phyloP scores from a whole-genome alignment of 306 rosid genomes.

The Acacia melanoxylon region DNA sequence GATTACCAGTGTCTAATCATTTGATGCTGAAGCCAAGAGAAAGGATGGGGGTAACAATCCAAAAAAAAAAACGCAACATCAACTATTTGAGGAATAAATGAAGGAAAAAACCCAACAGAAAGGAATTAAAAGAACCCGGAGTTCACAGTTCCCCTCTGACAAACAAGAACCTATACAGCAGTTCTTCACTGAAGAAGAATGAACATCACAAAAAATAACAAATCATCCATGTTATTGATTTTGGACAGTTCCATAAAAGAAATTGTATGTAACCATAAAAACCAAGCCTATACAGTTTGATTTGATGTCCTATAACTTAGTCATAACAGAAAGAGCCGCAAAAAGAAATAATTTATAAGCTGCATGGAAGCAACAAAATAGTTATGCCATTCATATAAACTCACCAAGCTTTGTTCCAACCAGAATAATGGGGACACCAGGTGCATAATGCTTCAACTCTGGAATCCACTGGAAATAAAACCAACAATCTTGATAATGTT shows the following conservation, averaged over 20 bases:
- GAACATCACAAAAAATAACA: slow-evolving; percentile 9
- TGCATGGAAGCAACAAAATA: slow-evolving; percentile 11
- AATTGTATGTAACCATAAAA: slow-evolving; percentile 12
- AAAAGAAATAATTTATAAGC: slow-evolving; percentile 1
- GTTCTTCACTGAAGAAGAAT: slow-evolving; percentile 1
- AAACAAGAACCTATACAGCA: background rate
- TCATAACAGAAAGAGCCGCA: background rate
- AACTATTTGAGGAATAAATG: slow-evolving; percentile 9
- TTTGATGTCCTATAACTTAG: slow-evolving; percentile 6
- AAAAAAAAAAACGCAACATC: slow-evolving; percentile 9
- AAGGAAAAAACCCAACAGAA: slow-evolving; percentile 1
- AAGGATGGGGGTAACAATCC: background rate
- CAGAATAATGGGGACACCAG: slow-evolving; percentile 95
- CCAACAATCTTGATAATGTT: slow-evolving; percentile 28
- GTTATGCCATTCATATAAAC: slow-evolving; percentile 6
- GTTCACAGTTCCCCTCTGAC: background rate
- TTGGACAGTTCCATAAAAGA: background rate
- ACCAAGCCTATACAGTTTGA: slow-evolving; percentile 3
- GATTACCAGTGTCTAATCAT: background rate
- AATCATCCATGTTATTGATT: slow-evolving; percentile 1
- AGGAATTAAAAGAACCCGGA: background rate
- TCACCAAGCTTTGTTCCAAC: slow-evolving; percentile 98
- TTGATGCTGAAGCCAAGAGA: background rate
- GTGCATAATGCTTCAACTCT: slow-evolving; percentile 99
- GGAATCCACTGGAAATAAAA: slow-evolving; percentile 91